phyloP scores from a whole-genome alignment of 805 yeast species.

The Wickerhamomyces tratensis region DNA sequence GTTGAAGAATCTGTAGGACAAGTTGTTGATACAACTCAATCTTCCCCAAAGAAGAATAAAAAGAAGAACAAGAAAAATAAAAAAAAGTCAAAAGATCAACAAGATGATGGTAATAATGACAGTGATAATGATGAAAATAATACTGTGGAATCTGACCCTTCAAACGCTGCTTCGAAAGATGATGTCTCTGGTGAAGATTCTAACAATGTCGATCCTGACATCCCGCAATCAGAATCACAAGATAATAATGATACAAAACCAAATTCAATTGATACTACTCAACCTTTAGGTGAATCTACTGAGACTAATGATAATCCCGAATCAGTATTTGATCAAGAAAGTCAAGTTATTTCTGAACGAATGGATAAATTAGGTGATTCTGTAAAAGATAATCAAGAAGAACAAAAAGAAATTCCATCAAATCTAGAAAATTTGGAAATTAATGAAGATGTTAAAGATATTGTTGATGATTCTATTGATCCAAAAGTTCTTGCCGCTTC shows the following conservation, averaged over 20 bases:
- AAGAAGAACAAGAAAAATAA: background rate
- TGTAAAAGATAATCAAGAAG: background rate
- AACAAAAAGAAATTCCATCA: background rate
- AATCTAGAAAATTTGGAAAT: no score
- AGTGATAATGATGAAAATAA: constrained; percentile 3
- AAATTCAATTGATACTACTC: constrained; percentile 4
- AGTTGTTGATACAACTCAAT: background rate
- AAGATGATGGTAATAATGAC: background rate
- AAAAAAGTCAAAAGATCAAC: background rate
- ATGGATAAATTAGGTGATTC: background rate
- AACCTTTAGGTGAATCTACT: constrained; percentile 12
- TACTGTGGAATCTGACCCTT: background rate
- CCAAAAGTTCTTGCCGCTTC: background rate
- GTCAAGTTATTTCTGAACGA: no score
- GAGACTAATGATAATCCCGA: constrained; percentile 1
- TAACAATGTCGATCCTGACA: background rate
- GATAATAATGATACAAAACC: background rate
- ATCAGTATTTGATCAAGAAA: background rate
- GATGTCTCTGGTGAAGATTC: background rate
- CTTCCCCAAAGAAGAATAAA: background rate
- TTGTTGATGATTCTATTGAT: background rate
- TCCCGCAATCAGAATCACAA: background rate
- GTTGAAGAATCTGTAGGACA: background rate
- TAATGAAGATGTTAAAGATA: background rate
- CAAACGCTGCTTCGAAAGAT: background rate